phyloP scores from a whole-genome alignment of 2,329 filamentous ascomycete genomes.

The Xylaria sp. region DNA sequence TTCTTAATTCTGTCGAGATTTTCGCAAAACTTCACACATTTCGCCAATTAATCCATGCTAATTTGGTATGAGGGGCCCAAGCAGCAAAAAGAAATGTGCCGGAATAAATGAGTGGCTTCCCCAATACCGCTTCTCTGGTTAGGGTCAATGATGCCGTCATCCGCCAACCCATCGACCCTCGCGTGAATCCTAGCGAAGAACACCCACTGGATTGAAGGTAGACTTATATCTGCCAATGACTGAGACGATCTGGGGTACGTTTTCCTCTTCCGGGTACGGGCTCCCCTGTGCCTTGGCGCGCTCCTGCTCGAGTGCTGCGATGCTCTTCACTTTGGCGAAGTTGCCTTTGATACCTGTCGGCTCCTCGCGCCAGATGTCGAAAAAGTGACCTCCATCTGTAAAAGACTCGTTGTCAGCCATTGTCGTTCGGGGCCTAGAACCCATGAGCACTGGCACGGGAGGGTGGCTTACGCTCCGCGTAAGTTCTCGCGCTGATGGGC shows the following conservation, averaged over 20 bases:
- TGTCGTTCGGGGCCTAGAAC: background rate
- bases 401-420: background rate
- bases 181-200: background rate
- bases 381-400: background rate
- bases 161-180: background rate
- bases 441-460: background rate
- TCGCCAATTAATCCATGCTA: background rate
- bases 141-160: background rate
- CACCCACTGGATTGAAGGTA: background rate
- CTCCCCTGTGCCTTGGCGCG: background rate
- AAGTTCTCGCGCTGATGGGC: slow-evolving; percentile 46
- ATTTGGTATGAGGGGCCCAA: background rate
- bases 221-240: slow-evolving; percentile 7
- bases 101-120: background rate
- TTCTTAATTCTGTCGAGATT: background rate
- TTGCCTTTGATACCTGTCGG: slow-evolving; percentile 1
- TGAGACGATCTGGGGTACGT: background rate
- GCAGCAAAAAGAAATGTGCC: background rate
- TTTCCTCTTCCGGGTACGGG: background rate
- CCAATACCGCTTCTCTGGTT: too few species aligned
- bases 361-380: slow-evolving; percentile 3
- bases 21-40: background rate
- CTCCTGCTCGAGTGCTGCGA: slow-evolving; percentile 1
- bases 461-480: slow-evolving; percentile 2
- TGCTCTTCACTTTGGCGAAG: slow-evolving; percentile 6